Evolutionary conservation across 2,329 filamentous ascomycete species (phyloP), one percentile per base, ranked within the genome.

Genomic region (Fusarium incarnatum): DNA sequence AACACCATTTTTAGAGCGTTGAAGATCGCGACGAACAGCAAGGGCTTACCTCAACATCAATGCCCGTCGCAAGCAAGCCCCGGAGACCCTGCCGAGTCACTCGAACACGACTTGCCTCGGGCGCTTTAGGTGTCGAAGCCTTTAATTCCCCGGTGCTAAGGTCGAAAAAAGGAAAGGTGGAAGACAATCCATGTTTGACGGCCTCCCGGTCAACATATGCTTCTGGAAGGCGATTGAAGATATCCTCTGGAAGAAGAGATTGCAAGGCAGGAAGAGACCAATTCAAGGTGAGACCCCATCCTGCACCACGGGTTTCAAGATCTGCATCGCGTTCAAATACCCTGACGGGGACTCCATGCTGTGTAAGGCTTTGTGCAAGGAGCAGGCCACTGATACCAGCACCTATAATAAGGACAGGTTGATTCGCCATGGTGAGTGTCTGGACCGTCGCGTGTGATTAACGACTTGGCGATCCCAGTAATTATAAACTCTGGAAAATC

Each of bases 281-380:
- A 74, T 90, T 87, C 60, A 91, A 79, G 0, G 88, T 90, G 60
- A 91, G 79, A 5, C 88, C 89, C 89, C 88, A 91, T 66, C 89
- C 88, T 6, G 83, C 79, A 22, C 79, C 85, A 32, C 83, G 85
- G 28, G 81, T 81, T 60, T 77, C 79, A 44, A 85, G 79, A 42
- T 84, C 81, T 8, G 73, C 60, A 67, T 87, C 83, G n/a, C 85
- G 83, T 73, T 88, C 87, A 69, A 86, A 88, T 53, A 89, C 79
- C 28, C 77, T 81, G 70, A 83, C 86, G 7, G 81, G 75, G 8
- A 85, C 73, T 12, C 60, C 70, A n/a, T 73, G 61, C 27, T 70
- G 76, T 52, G 73, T 75, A 5, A 81, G 72, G 13, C 75, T 63
- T 64, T 82, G 79, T 6, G 80, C 80, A 8, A 82, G 79, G 8